These are phyloP conservation scores for Volvox carteri DNA, from an alignment of 163 green algal species.

Conservation along the genomic window DNA sequence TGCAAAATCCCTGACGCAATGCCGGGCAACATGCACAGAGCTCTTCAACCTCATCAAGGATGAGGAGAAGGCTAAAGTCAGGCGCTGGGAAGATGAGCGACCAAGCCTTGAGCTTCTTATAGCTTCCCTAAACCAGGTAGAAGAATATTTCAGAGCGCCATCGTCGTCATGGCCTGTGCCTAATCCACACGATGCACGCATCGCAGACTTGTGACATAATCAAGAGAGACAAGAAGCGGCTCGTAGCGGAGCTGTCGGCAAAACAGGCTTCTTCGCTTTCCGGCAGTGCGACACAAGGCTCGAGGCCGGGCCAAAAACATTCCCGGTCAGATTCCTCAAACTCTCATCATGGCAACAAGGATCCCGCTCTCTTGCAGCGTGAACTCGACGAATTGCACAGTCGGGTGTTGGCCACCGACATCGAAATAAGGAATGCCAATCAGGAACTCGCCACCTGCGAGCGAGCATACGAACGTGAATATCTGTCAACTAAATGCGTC, in stretches of 20 bases:
- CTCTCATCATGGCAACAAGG: slow-evolving; percentile 9
- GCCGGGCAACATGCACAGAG: background rate
- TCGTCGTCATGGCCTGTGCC: background rate
- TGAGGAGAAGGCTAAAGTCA: slow-evolving; percentile 32
- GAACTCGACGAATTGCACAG: slow-evolving; percentile 59
- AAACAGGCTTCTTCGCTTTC: slow-evolving; percentile 13
- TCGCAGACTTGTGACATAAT: slow-evolving; percentile 58
- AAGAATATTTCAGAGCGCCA: background rate
- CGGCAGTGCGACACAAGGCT: background rate
- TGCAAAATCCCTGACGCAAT: background rate
- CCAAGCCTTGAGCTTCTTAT: slow-evolving; percentile 62
- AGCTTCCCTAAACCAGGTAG: slow-evolving; percentile 33
- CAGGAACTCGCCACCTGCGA: slow-evolving; percentile 47
- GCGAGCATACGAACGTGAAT: slow-evolving; percentile 36
- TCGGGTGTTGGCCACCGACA: slow-evolving; percentile 73
- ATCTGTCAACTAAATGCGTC: slow-evolving; percentile 57
- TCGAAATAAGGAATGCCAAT: slow-evolving; percentile 59
- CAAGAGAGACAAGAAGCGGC: slow-evolving; percentile 54
- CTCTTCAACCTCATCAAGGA: slow-evolving; percentile 39
- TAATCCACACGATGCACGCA: background rate
- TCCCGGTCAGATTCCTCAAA: background rate
- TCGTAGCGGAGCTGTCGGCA: slow-evolving; percentile 45
- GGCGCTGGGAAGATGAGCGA: slow-evolving; percentile 59
- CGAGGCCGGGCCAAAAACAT: background rate
- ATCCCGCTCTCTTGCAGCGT: slow-evolving; percentile 50